phyloP scores from a whole-genome alignment of 805 yeast species.

The Teunomyces kruisii region DNA sequence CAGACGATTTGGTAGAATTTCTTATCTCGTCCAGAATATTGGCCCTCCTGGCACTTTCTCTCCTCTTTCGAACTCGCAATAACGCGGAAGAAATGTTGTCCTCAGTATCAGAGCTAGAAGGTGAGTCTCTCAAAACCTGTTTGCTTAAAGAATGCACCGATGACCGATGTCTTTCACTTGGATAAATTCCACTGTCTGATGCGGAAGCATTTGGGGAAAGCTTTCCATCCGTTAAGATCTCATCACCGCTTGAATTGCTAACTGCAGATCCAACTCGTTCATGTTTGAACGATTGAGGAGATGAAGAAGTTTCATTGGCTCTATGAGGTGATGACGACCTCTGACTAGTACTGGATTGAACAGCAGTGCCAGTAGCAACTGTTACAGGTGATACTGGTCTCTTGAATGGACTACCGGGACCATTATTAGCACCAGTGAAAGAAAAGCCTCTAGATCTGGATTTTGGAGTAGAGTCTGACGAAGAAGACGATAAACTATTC shows the following conservation, averaged over 20 bases:
- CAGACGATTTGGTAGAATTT: conserved; percentile 11
- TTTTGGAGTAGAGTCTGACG: conserved; percentile 44
- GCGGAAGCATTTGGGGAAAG: conserved; percentile 11
- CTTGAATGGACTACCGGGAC: conserved; percentile 35
- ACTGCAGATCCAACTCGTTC: conserved; percentile 33
- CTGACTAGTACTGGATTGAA: background rate
- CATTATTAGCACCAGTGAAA: conserved; percentile 15
- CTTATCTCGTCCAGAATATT: conserved; percentile 7
- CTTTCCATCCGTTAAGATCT: conserved; percentile 14
- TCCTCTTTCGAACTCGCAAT: conserved; percentile 50
- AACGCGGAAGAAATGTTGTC: conserved; percentile 53
- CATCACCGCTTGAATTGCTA: conserved; percentile 36
- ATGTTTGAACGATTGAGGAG: conserved; percentile 19
- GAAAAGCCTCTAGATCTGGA: conserved; percentile 35
- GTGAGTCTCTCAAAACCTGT: conserved; percentile 35
- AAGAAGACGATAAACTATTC: conserved; percentile 48
- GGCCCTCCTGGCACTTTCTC: conserved; percentile 48
- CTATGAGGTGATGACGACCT: conserved; percentile 31
- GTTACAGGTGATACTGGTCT: conserved; percentile 47
- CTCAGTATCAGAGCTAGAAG: conserved; percentile 68
- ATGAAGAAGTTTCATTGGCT: conserved; percentile 17
- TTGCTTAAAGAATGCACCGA: conserved; percentile 27
- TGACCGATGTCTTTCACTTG: conserved; percentile 17
- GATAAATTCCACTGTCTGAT: conserved; percentile 1
- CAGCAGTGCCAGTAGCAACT: conserved; percentile 5